Conservation (phyloP, 306 rosid genomes). For the Vigna radiata region DNA sequence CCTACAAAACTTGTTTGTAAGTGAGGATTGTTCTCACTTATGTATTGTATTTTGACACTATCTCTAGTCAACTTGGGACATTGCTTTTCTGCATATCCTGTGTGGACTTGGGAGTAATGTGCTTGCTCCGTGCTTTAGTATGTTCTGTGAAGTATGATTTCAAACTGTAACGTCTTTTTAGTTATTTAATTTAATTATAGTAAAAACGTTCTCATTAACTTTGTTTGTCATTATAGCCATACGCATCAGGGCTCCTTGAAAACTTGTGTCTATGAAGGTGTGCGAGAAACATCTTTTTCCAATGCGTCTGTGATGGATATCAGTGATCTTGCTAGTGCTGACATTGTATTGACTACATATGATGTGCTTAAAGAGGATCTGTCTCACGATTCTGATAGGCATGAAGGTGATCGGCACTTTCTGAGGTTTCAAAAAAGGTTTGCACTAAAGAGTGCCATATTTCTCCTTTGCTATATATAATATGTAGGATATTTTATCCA, state of each 20-base stretch:
- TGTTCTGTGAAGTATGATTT: conserved; percentile 22
- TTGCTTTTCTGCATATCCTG: neutral
- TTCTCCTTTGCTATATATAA: conserved; percentile 27
- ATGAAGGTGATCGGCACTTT: conserved; percentile 85
- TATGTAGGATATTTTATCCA: conserved; percentile 18
- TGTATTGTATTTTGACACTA: too few relatives aligned
- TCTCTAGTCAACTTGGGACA: too few relatives aligned
- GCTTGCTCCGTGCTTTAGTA: conserved; percentile 23
- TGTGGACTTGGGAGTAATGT: neutral
- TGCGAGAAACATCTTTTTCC: conserved; percentile 70
- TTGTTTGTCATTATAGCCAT: conserved; percentile 65
- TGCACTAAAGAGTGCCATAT: conserved; percentile 38
- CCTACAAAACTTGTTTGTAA: too few relatives aligned
- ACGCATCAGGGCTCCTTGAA: conserved; percentile 82
- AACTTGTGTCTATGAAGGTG: conserved; percentile 85
- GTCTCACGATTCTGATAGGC: conserved; percentile 94
- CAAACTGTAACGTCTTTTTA: conserved; percentile 1
- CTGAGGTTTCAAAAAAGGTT: conserved; percentile 96
- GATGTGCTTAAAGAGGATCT: conserved; percentile 93
- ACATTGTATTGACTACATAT: conserved; percentile 88
- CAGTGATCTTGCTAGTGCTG: conserved; percentile 73
- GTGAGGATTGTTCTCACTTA: too few relatives aligned
- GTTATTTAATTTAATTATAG: conserved; percentile 27
- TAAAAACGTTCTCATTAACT: conserved; percentile 48
- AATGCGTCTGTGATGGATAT: conserved; percentile 60